Evolutionary conservation across 345 rosid species (phyloP).

Genomic region (Acer saccharum): DNA sequence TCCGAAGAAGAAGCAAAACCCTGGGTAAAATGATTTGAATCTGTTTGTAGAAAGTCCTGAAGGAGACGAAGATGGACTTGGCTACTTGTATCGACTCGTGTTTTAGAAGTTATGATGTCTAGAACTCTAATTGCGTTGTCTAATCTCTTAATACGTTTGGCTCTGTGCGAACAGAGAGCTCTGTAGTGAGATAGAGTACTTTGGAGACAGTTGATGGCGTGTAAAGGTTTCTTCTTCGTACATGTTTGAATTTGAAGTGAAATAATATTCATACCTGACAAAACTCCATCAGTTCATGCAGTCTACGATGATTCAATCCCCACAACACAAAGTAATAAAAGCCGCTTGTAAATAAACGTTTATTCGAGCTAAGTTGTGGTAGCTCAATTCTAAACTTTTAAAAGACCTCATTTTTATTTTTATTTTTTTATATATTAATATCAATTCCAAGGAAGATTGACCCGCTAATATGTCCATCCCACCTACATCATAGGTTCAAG

Average conservation of each 20-base stretch:
- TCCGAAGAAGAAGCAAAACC: constrained; percentile 25
- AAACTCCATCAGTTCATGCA: constrained; percentile 8
- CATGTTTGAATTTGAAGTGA: constrained; percentile 7
- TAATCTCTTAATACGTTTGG: constrained; percentile 31
- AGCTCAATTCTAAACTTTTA: too few species aligned
- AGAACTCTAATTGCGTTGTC: constrained; percentile 54
- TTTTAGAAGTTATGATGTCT: constrained; percentile 46
- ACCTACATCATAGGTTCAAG: too few species aligned
- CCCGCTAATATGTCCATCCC: too few species aligned
- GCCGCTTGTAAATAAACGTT: too few species aligned
- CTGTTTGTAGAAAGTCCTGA: constrained; percentile 47
- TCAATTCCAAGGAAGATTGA: too few species aligned
- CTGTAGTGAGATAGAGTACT: constrained; percentile 19
- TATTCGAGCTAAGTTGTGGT: too few species aligned
- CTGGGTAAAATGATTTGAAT: constrained; percentile 17
- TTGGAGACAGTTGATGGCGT: not conserved
- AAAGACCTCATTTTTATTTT: too few species aligned
- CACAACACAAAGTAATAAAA: too few species aligned
- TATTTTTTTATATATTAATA: too few species aligned
- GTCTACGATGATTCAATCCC: not conserved
- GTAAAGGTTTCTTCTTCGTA: constrained; percentile 8
- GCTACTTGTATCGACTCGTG: constrained; percentile 9
- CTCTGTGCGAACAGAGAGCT: constrained; percentile 35
- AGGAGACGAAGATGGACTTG: constrained; percentile 57
- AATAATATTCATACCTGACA: constrained; percentile 19